Percentiles rank a stretch among this genome's conserved stretches.
Conservation (phyloP, 352 stramenopile genomes). For the Phytophthora gonapodyides region DNA sequence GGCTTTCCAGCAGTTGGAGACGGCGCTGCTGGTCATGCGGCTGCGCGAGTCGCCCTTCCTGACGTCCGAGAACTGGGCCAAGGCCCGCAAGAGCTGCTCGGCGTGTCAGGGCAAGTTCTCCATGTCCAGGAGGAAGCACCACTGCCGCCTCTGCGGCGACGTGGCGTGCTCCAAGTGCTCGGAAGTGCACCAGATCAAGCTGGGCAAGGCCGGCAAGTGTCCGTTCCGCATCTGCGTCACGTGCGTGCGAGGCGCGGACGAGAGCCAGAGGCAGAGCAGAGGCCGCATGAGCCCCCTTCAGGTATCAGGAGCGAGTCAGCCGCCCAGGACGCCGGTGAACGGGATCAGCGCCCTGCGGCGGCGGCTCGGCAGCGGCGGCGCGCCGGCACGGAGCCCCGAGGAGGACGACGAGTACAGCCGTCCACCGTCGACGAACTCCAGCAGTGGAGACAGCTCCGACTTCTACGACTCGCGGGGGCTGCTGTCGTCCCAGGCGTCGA, state of each 20-base stretch:
- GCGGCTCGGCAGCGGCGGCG: slow-evolving; percentile 26
- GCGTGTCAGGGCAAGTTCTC: slow-evolving; percentile 65
- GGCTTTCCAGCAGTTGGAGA: slow-evolving; percentile 52
- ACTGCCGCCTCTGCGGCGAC: slow-evolving; percentile 77
- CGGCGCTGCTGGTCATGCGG: slow-evolving; percentile 62
- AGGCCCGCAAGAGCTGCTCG: slow-evolving; percentile 60
- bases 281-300: slow-evolving; percentile 22
- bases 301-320: slow-evolving; percentile 19
- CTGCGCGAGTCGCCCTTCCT: slow-evolving; percentile 63
- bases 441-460: slow-evolving; percentile 42
- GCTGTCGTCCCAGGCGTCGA: slow-evolving; percentile 24
- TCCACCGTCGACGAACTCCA: slow-evolving; percentile 39
- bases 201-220: slow-evolving; percentile 55
- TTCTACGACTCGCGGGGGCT: slow-evolving; percentile 46
- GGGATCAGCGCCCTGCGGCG: slow-evolving; percentile 27
- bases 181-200: slow-evolving; percentile 59
- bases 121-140: slow-evolving; percentile 63
- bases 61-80: slow-evolving; percentile 60
- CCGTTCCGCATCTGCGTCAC: slow-evolving; percentile 68
- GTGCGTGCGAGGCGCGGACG: slow-evolving; percentile 44
- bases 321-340: slow-evolving; percentile 26
- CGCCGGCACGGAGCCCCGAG: slow-evolving; percentile 14
- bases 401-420: slow-evolving; percentile 37
- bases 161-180: slow-evolving; percentile 78
- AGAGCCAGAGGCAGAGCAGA: slow-evolving; percentile 31